Conservation (phyloP, 192 early-diverging fungal genomes). For the Endogone sp. region DNA sequence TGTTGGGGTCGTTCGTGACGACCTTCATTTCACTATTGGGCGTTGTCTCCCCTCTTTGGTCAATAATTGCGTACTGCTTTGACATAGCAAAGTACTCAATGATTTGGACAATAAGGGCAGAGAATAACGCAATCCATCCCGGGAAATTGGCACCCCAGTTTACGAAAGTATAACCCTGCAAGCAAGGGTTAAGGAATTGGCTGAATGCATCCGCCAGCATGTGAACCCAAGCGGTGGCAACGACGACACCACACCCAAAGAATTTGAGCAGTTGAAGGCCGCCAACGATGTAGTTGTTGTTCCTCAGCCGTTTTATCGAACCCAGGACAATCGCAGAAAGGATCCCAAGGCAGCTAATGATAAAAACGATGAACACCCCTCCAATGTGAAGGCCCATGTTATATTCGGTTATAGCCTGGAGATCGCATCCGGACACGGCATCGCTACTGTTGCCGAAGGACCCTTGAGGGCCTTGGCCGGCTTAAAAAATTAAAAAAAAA, state of each 20-base stretch:
- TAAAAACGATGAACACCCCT: slow-evolving; percentile 29
- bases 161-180: slow-evolving; percentile 7
- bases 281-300: background rate
- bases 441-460: no score
- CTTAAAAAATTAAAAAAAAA: no score
- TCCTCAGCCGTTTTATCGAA: background rate
- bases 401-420: no score
- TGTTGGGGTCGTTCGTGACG: background rate
- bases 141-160: slow-evolving; percentile 12
- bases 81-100: slow-evolving; percentile 13
- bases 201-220: slow-evolving; percentile 56
- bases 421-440: no score
- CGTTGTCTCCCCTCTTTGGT: background rate
- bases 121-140: slow-evolving; percentile 9
- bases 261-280: slow-evolving; percentile 20
- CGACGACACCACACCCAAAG: slow-evolving; percentile 64
- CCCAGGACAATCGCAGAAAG: slow-evolving; percentile 2
- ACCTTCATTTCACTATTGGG: background rate
- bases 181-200: slow-evolving; percentile 27
- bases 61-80: background rate
- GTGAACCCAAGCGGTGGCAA: slow-evolving; percentile 70
- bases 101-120: slow-evolving; percentile 9
- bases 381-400: slow-evolving; percentile 24
- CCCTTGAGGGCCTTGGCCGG: no score
- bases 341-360: slow-evolving; percentile 22